phyloP scores from a whole-genome alignment of 164 flowering plant genomes.

The Dillenia suffruticosa region DNA sequence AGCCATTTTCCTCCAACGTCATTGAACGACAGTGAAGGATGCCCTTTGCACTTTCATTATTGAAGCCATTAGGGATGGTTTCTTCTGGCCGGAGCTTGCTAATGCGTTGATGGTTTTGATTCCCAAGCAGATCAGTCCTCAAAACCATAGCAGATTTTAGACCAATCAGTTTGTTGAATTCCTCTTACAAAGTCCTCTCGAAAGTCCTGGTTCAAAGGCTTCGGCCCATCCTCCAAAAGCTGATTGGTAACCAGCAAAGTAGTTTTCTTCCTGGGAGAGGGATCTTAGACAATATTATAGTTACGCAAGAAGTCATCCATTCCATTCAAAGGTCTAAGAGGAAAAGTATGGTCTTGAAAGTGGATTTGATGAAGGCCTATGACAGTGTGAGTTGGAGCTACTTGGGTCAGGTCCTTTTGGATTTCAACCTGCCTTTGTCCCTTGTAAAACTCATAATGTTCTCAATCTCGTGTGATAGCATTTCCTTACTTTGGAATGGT shows the following conservation, averaged over 20 bases:
- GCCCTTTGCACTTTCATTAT: background rate
- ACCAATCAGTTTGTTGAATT: background rate
- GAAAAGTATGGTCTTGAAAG: background rate
- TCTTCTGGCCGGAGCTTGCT: background rate
- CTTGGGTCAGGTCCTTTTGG: background rate
- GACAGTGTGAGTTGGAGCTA: background rate
- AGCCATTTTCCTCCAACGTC: background rate
- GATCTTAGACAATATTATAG: background rate
- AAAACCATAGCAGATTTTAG: background rate
- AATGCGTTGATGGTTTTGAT: background rate
- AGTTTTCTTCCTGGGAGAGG: background rate
- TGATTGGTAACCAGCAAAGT: background rate
- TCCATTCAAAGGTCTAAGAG: background rate
- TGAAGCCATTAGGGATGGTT: background rate
- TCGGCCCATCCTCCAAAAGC: background rate
- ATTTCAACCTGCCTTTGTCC: background rate
- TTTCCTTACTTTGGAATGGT: background rate
- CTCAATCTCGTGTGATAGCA: background rate
- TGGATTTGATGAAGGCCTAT: background rate
- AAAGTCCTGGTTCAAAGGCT: background rate
- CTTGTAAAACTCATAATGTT: background rate
- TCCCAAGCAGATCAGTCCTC: background rate
- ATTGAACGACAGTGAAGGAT: background rate
- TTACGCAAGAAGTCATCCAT: background rate
- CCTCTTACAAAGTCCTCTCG: background rate